Evolutionary conservation across 805 yeast species (phyloP).

Genomic region (Yarrowia hollandica): DNA sequence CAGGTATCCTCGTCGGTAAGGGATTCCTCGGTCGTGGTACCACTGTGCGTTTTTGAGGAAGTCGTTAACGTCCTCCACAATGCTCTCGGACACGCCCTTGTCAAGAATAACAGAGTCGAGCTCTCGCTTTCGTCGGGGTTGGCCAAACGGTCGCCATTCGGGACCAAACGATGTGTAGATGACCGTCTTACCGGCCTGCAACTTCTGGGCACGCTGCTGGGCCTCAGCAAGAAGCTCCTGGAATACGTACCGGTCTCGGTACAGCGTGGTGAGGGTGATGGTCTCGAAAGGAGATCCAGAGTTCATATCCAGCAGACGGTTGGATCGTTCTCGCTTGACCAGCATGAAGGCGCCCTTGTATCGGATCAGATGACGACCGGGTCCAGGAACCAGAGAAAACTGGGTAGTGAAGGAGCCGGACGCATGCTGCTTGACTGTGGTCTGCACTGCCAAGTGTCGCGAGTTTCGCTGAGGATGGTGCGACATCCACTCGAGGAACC

Average conservation of each 20-base stretch:
- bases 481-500: conserved; percentile 98
- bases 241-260: conserved; percentile 73
- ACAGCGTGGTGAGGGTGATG: conserved; percentile 86
- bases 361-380: conserved; percentile 85
- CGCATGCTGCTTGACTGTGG: conserved; percentile 82
- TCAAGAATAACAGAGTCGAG: conserved; percentile 86
- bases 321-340: conserved; percentile 87
- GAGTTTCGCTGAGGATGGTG: conserved; percentile 70
- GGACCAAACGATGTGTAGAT: conserved; percentile 95
- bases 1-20: conserved; percentile 91
- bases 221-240: conserved; percentile 78
- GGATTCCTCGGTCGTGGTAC: conserved; percentile 97
- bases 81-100: conserved; percentile 62
- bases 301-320: conserved; percentile 81
- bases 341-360: conserved; percentile 87
- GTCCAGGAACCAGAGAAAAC: conserved; percentile 93
- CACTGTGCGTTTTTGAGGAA: conserved; percentile 79
- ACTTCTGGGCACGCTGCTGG: conserved; percentile 72
- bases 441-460: conserved; percentile 87
- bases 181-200: conserved; percentile 91
- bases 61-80: conserved; percentile 73
- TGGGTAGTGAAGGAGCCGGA: conserved; percentile 87
- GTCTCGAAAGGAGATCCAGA: conserved; percentile 96
- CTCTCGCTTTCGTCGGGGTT: conserved; percentile 82
- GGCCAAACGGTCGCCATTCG: conserved; percentile 98